Percentiles rank a stretch among this genome's conserved stretches.
These are phyloP conservation scores for Pelagomonas calceolata DNA, from an alignment of 108 stramenopile genomes.

Conservation along the genomic window DNA sequence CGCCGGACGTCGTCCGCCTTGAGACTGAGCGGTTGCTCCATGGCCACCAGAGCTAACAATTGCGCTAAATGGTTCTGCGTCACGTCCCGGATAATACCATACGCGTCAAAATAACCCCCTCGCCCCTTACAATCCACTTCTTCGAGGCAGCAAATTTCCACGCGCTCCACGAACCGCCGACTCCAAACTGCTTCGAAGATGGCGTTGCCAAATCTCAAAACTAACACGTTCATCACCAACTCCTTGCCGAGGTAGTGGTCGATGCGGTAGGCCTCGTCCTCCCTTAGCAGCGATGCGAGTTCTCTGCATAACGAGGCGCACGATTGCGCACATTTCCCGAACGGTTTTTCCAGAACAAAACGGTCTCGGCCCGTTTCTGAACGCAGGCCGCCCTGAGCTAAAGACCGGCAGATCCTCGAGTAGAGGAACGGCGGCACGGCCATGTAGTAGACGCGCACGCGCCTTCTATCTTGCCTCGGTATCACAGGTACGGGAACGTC, in stretches of 20 bases:
- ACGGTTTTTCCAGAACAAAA: conserved; percentile 94
- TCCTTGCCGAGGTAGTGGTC: conserved; percentile 99
- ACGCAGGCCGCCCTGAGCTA: conserved; percentile 49
- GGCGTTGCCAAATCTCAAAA: conserved; percentile 78
- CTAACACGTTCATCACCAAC: conserved; percentile 88
- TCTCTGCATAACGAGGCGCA: conserved; percentile 56
- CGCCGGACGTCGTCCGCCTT: conserved; percentile 66
- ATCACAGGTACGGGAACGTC: too few relatives aligned
- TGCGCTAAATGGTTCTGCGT: conserved; percentile 61
- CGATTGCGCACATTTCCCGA: conserved; percentile 78
- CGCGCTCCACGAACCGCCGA: conserved; percentile 47
- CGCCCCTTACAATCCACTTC: conserved; percentile 75
- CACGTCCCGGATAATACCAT: conserved; percentile 51
- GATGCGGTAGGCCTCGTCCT: conserved; percentile 82
- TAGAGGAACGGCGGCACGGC: conserved; percentile 95
- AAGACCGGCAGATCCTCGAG: conserved; percentile 64
- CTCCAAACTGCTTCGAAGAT: conserved; percentile 85
- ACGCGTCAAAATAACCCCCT: conserved; percentile 85
- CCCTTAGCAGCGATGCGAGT: conserved; percentile 59
- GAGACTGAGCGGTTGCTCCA: conserved; percentile 61
- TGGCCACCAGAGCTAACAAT: conserved; percentile 64
- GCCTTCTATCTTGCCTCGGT: too few relatives aligned
- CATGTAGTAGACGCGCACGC: conserved; percentile 83
- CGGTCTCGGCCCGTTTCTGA: conserved; percentile 36
- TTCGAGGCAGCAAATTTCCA: conserved; percentile 60